Conservation (phyloP, 2,329 filamentous ascomycete species). For the Cladophialophora bantiana region DNA sequence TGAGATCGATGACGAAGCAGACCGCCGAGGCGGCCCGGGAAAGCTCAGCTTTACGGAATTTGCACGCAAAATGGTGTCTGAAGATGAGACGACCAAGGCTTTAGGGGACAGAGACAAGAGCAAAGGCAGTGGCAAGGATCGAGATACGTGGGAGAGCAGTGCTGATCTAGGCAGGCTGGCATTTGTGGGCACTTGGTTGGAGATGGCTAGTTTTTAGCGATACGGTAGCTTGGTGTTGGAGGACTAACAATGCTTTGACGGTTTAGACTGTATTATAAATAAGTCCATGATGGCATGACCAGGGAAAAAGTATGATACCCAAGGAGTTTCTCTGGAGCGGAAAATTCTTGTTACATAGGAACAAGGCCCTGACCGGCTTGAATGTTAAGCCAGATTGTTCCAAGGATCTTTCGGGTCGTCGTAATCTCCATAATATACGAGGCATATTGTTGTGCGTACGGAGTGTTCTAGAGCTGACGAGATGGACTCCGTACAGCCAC, state of each 20-base stretch:
- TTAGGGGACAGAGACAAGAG: conserved; percentile 20
- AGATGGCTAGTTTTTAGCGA: conserved; percentile 67
- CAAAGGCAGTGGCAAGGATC: conserved; percentile 16
- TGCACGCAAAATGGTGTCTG: conserved; percentile 73
- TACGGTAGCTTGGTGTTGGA: background rate
- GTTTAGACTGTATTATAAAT: conserved; percentile 3
- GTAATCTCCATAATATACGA: too few relatives aligned
- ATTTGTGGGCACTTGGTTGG: conserved; percentile 90
- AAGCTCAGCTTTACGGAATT: conserved; percentile 82
- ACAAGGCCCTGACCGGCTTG: background rate
- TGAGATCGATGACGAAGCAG: conserved; percentile 71
- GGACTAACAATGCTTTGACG: background rate
- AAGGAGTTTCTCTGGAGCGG: background rate
- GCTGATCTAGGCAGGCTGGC: conserved; percentile 39
- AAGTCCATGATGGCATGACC: conserved; percentile 2
- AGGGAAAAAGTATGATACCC: conserved; percentile 26
- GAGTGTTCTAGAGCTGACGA: too few relatives aligned
- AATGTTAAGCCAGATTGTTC: background rate
- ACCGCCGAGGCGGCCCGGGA: conserved; percentile 76
- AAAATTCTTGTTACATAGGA: background rate
- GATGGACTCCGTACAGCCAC: too few relatives aligned
- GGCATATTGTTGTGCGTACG: too few relatives aligned
- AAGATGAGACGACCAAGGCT: conserved; percentile 42
- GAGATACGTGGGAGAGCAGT: conserved; percentile 36
- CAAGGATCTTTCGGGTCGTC: too few relatives aligned